Percentiles rank a stretch among this genome's conserved stretches.
These are phyloP conservation scores for Epichloe gansuensis DNA, from an alignment of 2,329 filamentous ascomycete species.

Conservation along the genomic window DNA sequence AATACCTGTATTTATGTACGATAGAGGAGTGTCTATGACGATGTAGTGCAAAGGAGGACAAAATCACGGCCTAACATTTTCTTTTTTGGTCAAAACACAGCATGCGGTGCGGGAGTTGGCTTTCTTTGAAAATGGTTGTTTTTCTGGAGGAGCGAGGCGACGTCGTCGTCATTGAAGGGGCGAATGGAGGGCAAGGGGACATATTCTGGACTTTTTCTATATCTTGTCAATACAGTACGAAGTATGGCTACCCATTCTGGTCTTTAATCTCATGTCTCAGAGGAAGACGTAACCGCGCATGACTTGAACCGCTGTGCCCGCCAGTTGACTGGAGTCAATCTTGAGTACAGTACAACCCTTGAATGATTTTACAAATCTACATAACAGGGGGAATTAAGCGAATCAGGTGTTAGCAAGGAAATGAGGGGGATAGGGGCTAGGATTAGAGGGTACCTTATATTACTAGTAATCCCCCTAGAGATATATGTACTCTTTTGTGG, in stretches of 20 bases:
- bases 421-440: too few species aligned
- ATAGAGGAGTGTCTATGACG: slow-evolving; percentile 17
- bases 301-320: slow-evolving; percentile 22
- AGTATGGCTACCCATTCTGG: neutral
- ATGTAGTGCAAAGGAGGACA: slow-evolving; percentile 8
- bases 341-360: too few species aligned
- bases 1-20: slow-evolving; percentile 27
- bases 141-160: neutral
- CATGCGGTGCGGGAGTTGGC: slow-evolving; percentile 6
- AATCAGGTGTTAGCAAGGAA: too few species aligned
- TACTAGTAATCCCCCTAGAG: too few species aligned
- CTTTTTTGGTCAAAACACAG: slow-evolving; percentile 2
- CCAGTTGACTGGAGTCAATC: slow-evolving; percentile 20
- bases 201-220: neutral
- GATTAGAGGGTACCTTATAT: too few species aligned
- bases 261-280: slow-evolving; percentile 4
- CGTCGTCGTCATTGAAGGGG: neutral
- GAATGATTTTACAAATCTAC: too few species aligned
- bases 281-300: slow-evolving; percentile 22
- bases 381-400: too few species aligned
- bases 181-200: slow-evolving; percentile 1
- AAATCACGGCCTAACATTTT: slow-evolving; percentile 11
- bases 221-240: neutral
- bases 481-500: too few species aligned
- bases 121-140: slow-evolving; percentile 2